Conservation (phyloP, 331 rosid genomes). For the Quercus tomentella region DNA sequence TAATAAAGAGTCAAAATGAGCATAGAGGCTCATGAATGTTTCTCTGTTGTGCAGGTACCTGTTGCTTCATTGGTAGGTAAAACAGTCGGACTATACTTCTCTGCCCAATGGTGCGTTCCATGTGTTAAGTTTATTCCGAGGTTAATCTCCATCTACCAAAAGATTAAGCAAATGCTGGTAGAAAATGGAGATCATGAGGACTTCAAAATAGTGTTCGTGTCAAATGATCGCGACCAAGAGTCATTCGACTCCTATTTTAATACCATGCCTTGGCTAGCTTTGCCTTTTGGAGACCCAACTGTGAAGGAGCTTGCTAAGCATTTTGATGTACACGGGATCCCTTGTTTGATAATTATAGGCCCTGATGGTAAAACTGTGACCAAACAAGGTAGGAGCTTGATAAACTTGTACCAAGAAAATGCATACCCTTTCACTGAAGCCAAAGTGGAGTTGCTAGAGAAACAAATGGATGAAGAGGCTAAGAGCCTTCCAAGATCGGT, state of each 20-base stretch:
- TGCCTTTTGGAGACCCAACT: constrained; percentile 69
- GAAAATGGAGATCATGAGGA: constrained; percentile 37
- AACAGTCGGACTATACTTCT: constrained; percentile 77
- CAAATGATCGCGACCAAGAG: constrained; percentile 55
- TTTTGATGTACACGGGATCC: constrained; percentile 70
- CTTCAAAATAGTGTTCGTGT: constrained; percentile 65
- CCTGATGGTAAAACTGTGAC: constrained; percentile 86
- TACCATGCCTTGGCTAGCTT: constrained; percentile 81
- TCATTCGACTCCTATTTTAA: constrained; percentile 57
- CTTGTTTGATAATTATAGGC: constrained; percentile 66
- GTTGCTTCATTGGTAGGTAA: constrained; percentile 65
- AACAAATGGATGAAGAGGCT: constrained; percentile 67
- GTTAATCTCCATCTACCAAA: constrained; percentile 46
- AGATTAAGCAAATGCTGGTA: constrained; percentile 46
- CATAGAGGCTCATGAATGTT: not conserved
- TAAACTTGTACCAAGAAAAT: constrained; percentile 71
- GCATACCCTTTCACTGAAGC: constrained; percentile 75
- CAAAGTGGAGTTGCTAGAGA: constrained; percentile 59
- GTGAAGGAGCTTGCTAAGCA: constrained; percentile 60
- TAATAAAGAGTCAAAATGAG: not conserved
- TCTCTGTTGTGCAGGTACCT: constrained; percentile 41
- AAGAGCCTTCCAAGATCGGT: constrained; percentile 54
- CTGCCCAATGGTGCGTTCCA: constrained; percentile 87
- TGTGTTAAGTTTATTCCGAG: constrained; percentile 64
- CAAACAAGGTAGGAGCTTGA: constrained; percentile 57